Base-by-base conservation (phyloP, 2,329 filamentous ascomycete species). In the Verticillium zaregamsianum region DNA sequence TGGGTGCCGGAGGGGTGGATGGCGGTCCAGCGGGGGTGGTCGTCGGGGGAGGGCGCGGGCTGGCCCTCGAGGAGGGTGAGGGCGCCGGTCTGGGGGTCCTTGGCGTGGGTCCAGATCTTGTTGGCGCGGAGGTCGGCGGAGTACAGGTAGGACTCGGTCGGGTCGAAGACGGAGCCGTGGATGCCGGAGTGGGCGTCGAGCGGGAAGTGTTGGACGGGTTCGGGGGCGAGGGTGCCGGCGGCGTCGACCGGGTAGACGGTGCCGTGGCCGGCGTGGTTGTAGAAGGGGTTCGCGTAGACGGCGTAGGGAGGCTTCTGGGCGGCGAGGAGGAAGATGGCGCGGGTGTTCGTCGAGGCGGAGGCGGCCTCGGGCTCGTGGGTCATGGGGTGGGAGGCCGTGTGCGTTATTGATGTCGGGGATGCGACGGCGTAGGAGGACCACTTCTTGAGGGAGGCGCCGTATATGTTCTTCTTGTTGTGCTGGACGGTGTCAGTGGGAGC, bases 401-500 rank as follows among this genome's bases (percentile, higher is more conserved):
- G 92, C 56, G 86, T 77, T 66, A 96, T 95, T 58, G 92, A 86
- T 2, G 86, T 88, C 3, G 92, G 90, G 67, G 85, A 89, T 69
- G 88, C 85, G 69, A 96, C 90, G 55, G 87, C 80, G 74, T 91
- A 94, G 73, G 90, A 93, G 58, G 89, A 89, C 91, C 92, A 96
- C 74, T 93, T 94, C 82, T 96, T 96, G 91, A 95, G 95, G 64
- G 91, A 91, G 3, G 92, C 89, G 69, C 92, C 92, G 74, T 96
- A 96, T 64, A 96, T 89, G 73, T 90, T 90, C 76, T 92, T 94
- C 71, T 89, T 90, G 64, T 84, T 80, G 76, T 96, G 91, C 89
- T 94, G 71, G 54, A 20, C 8, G 15, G 52, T 6, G 56, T 25
- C 56, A 58, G 33, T 57, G 25, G 25, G n/a, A 32, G 28, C 28